phyloP scores from a whole-genome alignment of 2,329 filamentous ascomycete species.

The Xylaria sp. region DNA sequence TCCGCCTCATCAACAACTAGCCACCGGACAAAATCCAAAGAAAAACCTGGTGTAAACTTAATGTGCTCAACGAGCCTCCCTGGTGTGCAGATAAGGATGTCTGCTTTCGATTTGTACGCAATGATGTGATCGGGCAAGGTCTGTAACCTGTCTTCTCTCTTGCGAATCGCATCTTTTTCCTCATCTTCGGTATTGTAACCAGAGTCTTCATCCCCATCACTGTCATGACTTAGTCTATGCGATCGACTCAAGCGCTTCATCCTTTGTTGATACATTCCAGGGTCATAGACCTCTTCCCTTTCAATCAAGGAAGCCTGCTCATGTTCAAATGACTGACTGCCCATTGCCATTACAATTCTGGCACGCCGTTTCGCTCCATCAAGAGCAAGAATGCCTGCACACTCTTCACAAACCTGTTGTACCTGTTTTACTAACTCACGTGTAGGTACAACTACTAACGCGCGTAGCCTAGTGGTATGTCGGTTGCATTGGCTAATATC shows the following conservation, averaged over 20 bases:
- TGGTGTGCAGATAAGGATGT: constrained; percentile 90
- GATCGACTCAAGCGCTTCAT: constrained; percentile 57
- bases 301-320: constrained; percentile 62
- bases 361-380: constrained; percentile 69
- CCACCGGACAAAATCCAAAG: constrained; percentile 82
- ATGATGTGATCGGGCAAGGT: constrained; percentile 71
- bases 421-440: constrained; percentile 90
- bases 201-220: constrained; percentile 50
- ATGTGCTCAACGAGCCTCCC: constrained; percentile 93
- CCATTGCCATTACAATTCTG: constrained; percentile 83
- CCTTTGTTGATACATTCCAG: constrained; percentile 60
- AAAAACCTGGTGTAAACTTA: constrained; percentile 83
- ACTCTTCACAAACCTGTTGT: constrained; percentile 79
- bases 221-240: constrained; percentile 49
- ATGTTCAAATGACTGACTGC: constrained; percentile 77
- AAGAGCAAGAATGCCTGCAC: constrained; percentile 69
- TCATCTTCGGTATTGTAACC: constrained; percentile 52
- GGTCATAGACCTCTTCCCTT: constrained; percentile 69
- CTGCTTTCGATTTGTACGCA: constrained; percentile 75
- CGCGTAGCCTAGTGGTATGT: constrained; percentile 73
- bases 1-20: constrained; percentile 94
- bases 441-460: constrained; percentile 88
- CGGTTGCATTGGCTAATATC: constrained; percentile 70
- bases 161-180: constrained; percentile 44
- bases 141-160: constrained; percentile 45